Base-by-base conservation (phyloP, 352 stramenopile species). In the Phytophthora meadii region DNA sequence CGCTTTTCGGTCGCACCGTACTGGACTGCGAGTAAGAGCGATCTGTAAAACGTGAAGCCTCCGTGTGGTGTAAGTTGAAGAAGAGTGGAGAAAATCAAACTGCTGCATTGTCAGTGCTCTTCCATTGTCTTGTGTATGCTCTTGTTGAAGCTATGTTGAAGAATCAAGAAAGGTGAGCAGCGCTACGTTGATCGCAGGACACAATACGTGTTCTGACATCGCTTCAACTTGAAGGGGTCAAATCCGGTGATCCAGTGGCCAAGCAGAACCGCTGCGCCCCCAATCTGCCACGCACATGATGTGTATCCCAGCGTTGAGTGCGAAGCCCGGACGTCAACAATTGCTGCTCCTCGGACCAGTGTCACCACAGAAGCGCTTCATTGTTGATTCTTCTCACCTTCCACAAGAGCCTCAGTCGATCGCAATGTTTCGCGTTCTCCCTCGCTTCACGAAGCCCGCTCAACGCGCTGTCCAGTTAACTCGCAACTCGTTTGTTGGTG, bases 11-110 rank as follows among this genome's bases (percentile, higher is more conserved):
- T 24, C 77, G 77, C 34, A 72, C 77, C 12, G 77, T 87, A 50
- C 22, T 87, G 25, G 64, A 84, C 70, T 87, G 77, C 67, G 69
- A 79, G 61, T 83, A 68, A 56, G 30, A 36, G 30, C 9, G 30
- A 14, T 36, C 9, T 36, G 30, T 14, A 36, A 36, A 12, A 4
- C 30, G 7, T 14, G 28, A 34, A 34, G 10, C 28, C 5, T 34
- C 28, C 5, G 9, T 14, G 30, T 36, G 30, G 30, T 36, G 30
- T 36, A 36, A 36, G 30, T 36, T 36, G 30, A 36, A 36, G 30
- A 36, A 11, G 30, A 36, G 30, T 19, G 6, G 28, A 34, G 4
- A 34, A 34, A 12, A 14, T 36, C 30, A 36, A 36, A 5, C 30
- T 36, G 8, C 30, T 36, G 30, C 30, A 14, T 36, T 36, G 30